Evolutionary conservation across 2,329 filamentous ascomycete genomes (phyloP), one percentile per base, ranked within the genome.

Genomic region (Zymoseptoria passerinii): DNA sequence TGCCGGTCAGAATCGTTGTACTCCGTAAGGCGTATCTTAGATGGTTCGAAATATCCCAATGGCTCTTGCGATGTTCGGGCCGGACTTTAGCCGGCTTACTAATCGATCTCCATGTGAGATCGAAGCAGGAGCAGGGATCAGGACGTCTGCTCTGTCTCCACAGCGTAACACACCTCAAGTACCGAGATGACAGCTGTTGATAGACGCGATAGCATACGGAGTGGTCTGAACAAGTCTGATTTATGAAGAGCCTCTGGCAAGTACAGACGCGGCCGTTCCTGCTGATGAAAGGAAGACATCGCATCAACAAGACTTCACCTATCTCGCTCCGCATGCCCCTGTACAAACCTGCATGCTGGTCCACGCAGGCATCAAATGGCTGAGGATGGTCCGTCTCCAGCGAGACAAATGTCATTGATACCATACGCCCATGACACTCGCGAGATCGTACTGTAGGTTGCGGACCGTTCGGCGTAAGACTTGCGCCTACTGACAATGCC

Each of bases 361-460:
- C 50, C 18, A 28, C 23, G 23, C 50, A 52, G 13, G 50, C 23
- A n/a, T 10, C 50, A 18, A 27, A 52, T 52, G 50, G 50, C 50
- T 28, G 50, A 52, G 16, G 23, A 27, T 28, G 64, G 62, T 55
- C 64, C 66, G 48, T 64, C 67, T 48, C 63, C 61, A 44, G 67
- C 60, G 53, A 65, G 71, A 50, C 75, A 72, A 67, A 82, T 84
- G 80, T 91, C 88, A 65, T 78, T 94, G 67, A 86, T 94, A 63
- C 89, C 89, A 3, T 92, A 91, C 70, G 82, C 85, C 53, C 82
- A 81, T 62, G 88, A 90, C 68, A 55, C 87, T 18, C 83, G 87
- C 66, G 87, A 92, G 71, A 84, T 94, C 66, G 89, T 92, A 48
- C 79, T 94, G 88, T 92, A 81, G 69, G 88, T 81, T 67, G 67